A percentile compares a stretch with the other conserved stretches of the same genome.
phyloP scores from a whole-genome alignment of 2,329 filamentous ascomycete species.

The Fusarium tanahbumbuense region DNA sequence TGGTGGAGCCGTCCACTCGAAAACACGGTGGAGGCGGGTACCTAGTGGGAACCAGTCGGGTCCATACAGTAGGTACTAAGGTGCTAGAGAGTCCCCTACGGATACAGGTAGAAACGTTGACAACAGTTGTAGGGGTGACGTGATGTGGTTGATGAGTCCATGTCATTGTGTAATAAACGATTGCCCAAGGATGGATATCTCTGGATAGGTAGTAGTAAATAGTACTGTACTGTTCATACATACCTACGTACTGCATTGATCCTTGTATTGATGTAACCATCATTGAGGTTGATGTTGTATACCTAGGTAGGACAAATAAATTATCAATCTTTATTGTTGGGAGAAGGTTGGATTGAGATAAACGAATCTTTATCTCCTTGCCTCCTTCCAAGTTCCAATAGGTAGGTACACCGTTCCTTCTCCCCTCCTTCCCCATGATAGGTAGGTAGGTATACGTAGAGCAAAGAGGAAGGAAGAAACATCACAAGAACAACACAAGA shows the following conservation, averaged over 20 bases:
- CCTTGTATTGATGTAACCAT: neutral
- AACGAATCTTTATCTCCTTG: conserved; percentile 13
- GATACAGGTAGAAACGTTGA: neutral
- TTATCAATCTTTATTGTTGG: neutral
- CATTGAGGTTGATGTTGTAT: neutral
- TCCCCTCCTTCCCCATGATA: neutral
- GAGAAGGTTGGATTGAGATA: conserved; percentile 29
- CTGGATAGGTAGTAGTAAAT: neutral
- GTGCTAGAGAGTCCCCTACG: conserved; percentile 5
- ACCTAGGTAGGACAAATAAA: neutral
- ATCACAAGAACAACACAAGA: neutral
- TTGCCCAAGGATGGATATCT: neutral
- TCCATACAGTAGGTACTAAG: neutral
- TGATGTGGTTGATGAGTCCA: conserved; percentile 34
- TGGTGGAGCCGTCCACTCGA: conserved; percentile 27
- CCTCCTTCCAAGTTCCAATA: conserved; percentile 6
- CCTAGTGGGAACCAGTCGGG: conserved; percentile 4
- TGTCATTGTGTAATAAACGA: conserved; percentile 18
- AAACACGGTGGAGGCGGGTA: conserved; percentile 29
- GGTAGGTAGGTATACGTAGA: neutral
- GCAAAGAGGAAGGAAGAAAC: neutral
- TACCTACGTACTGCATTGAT: neutral
- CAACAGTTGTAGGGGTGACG: neutral
- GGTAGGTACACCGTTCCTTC: conserved; percentile 4
- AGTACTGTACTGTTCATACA: neutral